Percentiles rank a stretch among this genome's conserved stretches.
Evolutionary conservation across 768 basidiomycete species (phyloP).

Genomic region (Hortiboletus flavorubellus): DNA sequence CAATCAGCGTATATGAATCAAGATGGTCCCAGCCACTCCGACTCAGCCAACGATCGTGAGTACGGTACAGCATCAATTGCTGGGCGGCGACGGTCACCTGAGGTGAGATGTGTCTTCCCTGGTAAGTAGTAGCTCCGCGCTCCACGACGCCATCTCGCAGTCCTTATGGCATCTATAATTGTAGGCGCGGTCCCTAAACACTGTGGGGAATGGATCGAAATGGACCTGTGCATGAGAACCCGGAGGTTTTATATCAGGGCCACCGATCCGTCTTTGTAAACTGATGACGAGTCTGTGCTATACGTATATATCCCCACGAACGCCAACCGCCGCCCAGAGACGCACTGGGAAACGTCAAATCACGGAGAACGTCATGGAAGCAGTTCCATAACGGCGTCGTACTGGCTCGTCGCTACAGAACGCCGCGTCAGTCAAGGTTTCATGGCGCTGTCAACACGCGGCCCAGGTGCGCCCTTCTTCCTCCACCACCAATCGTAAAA

Average conservation of each 20-base stretch:
- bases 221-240: slow-evolving; percentile 17
- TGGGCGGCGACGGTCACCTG: slow-evolving; percentile 17
- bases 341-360: slow-evolving; percentile 21
- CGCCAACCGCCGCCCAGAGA: slow-evolving; percentile 11
- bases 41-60: slow-evolving; percentile 2
- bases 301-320: slow-evolving; percentile 16
- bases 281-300: slow-evolving; percentile 2
- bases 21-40: slow-evolving; percentile 9
- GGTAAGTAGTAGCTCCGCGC: slow-evolving; percentile 13
- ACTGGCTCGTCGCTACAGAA: slow-evolving; percentile 29
- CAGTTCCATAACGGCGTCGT: slow-evolving; percentile 25
- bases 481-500: slow-evolving; percentile 20
- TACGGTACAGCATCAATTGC: slow-evolving; percentile 12
- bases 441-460: slow-evolving; percentile 34
- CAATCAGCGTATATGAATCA: slow-evolving; percentile 21
- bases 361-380: slow-evolving; percentile 27
- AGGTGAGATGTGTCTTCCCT: slow-evolving; percentile 19
- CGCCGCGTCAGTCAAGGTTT: slow-evolving; percentile 34
- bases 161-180: slow-evolving; percentile 22
- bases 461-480: slow-evolving; percentile 29
- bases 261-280: slow-evolving; percentile 5
- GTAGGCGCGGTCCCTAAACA: slow-evolving; percentile 6
- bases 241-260: slow-evolving; percentile 11
- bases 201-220: slow-evolving; percentile 16
- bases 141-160: slow-evolving; percentile 20